Evolutionary conservation across 75 land plant species (phyloP).

Genomic region (Sequoia sempervirens): DNA sequence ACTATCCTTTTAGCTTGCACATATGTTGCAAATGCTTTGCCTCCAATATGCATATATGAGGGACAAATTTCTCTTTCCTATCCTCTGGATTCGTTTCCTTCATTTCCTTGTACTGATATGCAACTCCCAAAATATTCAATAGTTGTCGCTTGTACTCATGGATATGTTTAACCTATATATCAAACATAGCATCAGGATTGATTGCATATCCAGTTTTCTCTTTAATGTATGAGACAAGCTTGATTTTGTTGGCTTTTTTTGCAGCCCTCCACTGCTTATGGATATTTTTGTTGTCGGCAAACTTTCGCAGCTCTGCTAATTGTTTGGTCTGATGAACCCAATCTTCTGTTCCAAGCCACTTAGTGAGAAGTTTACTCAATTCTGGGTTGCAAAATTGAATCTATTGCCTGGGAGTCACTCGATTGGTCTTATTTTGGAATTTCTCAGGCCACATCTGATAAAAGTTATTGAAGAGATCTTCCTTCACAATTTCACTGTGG

Average conservation of each 20-base stretch:
- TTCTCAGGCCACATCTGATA: conserved; percentile 91
- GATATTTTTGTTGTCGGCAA: conserved; percentile 73
- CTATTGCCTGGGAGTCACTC: conserved; percentile 95
- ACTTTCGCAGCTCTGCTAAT: conserved; percentile 74
- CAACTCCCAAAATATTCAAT: conserved; percentile 78
- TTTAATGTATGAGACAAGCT: no score
- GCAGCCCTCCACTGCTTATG: conserved; percentile 75
- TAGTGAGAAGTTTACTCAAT: conserved; percentile 71
- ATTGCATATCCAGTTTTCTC: no score
- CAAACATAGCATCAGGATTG: no score
- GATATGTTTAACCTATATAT: no score
- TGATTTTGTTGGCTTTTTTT: conserved; percentile 63
- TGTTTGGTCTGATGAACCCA: conserved; percentile 83
- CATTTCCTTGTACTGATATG: conserved; percentile 91
- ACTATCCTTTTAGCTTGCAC: conserved; percentile 95
- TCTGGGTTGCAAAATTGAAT: conserved; percentile 86
- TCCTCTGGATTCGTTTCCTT: conserved; percentile 83
- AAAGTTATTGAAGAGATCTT: conserved; percentile 86
- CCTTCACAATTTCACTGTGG: conserved; percentile 92
- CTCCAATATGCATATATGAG: conserved; percentile 91
- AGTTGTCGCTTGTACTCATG: no score
- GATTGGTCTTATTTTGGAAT: conserved; percentile 94
- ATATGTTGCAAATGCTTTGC: conserved; percentile 98
- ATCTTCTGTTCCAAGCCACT: conserved; percentile 81
- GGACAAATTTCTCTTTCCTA: conserved; percentile 67